Conservation (phyloP, 2,329 filamentous ascomycete genomes). For the Elsinoe batatas region DNA sequence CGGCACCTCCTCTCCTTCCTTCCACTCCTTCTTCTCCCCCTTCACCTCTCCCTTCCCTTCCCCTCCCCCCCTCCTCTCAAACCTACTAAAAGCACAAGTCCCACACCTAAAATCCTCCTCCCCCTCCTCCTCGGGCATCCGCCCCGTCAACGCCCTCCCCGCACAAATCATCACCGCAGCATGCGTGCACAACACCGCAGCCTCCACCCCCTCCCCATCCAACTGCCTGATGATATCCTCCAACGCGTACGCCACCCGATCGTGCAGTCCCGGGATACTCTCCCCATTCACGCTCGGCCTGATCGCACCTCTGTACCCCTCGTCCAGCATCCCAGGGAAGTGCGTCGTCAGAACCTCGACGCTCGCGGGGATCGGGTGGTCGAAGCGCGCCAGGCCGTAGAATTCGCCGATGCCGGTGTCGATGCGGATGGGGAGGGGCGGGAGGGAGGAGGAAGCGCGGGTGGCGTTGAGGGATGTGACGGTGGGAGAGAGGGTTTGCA, state of each 20-base stretch:
- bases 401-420: conserved; percentile 58
- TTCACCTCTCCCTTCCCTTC: conserved; percentile 16
- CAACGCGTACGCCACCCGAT: conserved; percentile 63
- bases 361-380: conserved; percentile 69
- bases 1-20: conserved; percentile 29
- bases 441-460: conserved; percentile 21
- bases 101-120: conserved; percentile 76
- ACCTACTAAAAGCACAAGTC: conserved; percentile 71
- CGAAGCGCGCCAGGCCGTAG: conserved; percentile 78
- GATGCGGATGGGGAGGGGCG: conserved; percentile 24
- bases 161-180: conserved; percentile 82
- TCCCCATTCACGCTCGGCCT: conserved; percentile 67
- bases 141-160: conserved; percentile 70
- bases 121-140: conserved; percentile 59
- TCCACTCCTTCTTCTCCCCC: conserved; percentile 22
- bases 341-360: conserved; percentile 52
- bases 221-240: conserved; percentile 60
- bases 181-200: conserved; percentile 77
- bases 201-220: conserved; percentile 54
- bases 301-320: conserved; percentile 44
- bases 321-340: conserved; percentile 54
- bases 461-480: conserved; percentile 38
- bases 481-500: conserved; percentile 72
- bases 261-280: conserved; percentile 66
- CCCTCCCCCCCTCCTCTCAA: conserved; percentile 35